Base-by-base conservation (phyloP, 305 asterid species). In the Andrographis paniculata region DNA sequence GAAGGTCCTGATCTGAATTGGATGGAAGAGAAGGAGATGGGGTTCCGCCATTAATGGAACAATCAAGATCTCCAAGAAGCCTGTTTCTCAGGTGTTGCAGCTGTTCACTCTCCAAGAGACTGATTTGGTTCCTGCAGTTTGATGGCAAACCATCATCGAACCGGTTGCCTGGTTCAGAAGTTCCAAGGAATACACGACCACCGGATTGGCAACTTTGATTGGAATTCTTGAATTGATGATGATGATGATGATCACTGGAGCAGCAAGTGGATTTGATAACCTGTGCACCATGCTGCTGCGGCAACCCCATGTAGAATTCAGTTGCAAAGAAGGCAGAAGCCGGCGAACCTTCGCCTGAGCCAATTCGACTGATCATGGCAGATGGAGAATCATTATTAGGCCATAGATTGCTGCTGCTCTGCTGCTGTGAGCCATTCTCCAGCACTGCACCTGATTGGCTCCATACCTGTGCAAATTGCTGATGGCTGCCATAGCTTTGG, bases 301-400 rank as follows among this genome's bases (percentile, higher is more conserved):
- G 50, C 46, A 82, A 65, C 9, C 86, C 80, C 71, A 75, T 74
- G 58, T 41, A 72, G 10, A 51, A 45, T 50, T 79, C 93, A 0
- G 84, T 66, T 1, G 78, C 68, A 45, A 56, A 68, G 48, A 80
- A 68, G 7, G 86, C 75, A 13, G 75, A 16, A 20, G 79, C 52
- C 6, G 75, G 70, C 18, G 88, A 65, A 57, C 84, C 94, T 59
- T n/a, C n/a, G n/a, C n/a, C n/a, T n/a, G n/a, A n/a, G n/a, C 84
- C 94, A 15, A 72, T 62, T 54, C 69, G 68, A 58, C 76, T 52
- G 43, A 76, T 68, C 8, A 76, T 70, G 33, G 76, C 45, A 46
- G 63, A 64, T 4, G 75, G 51, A 13, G 75, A 37, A 57, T 30
- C 59, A 22, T n/a, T 50, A 20, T 69, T n/a, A n/a, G n/a, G 60